phyloP scores from a whole-genome alignment of 2,329 filamentous ascomycete genomes.

The Thielaviopsis musarum region DNA sequence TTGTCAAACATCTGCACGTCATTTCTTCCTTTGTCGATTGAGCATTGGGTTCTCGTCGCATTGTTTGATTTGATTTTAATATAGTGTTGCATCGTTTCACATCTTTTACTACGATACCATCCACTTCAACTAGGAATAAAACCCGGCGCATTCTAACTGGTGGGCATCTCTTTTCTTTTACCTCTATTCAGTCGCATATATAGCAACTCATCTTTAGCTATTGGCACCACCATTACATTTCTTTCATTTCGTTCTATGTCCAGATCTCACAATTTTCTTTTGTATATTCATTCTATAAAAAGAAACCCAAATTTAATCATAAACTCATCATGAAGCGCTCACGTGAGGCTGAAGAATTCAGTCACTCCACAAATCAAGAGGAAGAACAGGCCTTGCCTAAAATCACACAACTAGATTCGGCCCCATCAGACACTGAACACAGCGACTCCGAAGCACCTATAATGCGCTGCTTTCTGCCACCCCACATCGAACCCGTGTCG shows the following conservation, averaged over 20 bases:
- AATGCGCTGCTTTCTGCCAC: constrained; percentile 71
- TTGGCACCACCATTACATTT: background rate
- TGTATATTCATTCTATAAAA: background rate
- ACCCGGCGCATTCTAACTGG: too few relatives aligned
- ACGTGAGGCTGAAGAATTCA: constrained; percentile 36
- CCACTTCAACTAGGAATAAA: too few relatives aligned
- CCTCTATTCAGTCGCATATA: too few relatives aligned
- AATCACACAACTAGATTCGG: constrained; percentile 40
- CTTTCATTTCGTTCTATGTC: background rate
- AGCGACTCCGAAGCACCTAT: constrained; percentile 23
- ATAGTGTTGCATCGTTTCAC: too few relatives aligned
- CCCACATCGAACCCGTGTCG: constrained; percentile 51
- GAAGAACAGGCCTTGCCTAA: constrained; percentile 24
- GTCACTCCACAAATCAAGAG: constrained; percentile 1
- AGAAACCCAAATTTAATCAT: constrained; percentile 11
- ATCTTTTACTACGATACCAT: too few relatives aligned
- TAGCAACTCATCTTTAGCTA: too few relatives aligned
- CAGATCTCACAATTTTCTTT: background rate
- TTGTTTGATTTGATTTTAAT: too few relatives aligned
- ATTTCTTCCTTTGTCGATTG: too few relatives aligned
- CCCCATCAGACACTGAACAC: constrained; percentile 16
- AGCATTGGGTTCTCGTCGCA: too few relatives aligned
- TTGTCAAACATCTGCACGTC: too few relatives aligned
- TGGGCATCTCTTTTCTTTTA: too few relatives aligned
- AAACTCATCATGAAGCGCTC: constrained; percentile 40